Conservation (phyloP, 1,284 basidiomycete species). For the Neonothopanus nambi region DNA sequence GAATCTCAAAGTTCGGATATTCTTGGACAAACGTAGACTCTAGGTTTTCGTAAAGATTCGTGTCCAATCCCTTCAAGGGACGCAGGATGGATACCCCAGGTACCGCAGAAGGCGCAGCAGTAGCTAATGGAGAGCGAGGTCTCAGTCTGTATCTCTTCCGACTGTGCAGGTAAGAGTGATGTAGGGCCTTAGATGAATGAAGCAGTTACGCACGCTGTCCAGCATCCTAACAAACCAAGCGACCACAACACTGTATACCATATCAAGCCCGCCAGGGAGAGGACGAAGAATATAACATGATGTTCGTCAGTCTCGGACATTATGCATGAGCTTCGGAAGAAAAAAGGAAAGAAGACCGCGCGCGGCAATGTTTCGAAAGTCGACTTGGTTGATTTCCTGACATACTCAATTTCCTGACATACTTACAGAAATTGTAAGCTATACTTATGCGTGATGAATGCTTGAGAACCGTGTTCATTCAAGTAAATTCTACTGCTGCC, state of each 20-base stretch:
- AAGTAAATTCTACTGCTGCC: too few species aligned
- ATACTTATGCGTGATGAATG: too few species aligned
- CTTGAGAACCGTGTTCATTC: too few species aligned
- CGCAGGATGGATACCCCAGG: constrained; percentile 92
- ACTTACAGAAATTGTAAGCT: too few species aligned
- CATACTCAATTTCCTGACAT: too few species aligned
- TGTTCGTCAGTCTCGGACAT: constrained; percentile 2
- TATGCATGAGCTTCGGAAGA: too few species aligned
- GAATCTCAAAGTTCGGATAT: constrained; percentile 86
- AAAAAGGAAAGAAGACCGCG: too few species aligned
- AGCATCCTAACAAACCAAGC: constrained; percentile 76
- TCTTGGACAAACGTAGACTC: constrained; percentile 89
- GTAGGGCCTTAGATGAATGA: background rate
- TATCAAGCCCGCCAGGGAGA: constrained; percentile 51
- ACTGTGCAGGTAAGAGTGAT: constrained; percentile 38
- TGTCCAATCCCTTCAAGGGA: constrained; percentile 89
- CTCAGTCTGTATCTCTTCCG: constrained; percentile 70
- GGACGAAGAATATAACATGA: constrained; percentile 11
- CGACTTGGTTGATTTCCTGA: too few species aligned
- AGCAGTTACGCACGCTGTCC: constrained; percentile 71
- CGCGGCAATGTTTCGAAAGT: too few species aligned
- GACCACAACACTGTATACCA: constrained; percentile 80
- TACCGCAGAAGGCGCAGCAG: constrained; percentile 48
- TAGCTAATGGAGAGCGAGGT: constrained; percentile 62
- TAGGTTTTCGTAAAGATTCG: constrained; percentile 91